A percentile compares a stretch with the other conserved stretches of the same genome.
phyloP scores from a whole-genome alignment of 2,329 filamentous ascomycete genomes.

The Helminthosporium solani region DNA sequence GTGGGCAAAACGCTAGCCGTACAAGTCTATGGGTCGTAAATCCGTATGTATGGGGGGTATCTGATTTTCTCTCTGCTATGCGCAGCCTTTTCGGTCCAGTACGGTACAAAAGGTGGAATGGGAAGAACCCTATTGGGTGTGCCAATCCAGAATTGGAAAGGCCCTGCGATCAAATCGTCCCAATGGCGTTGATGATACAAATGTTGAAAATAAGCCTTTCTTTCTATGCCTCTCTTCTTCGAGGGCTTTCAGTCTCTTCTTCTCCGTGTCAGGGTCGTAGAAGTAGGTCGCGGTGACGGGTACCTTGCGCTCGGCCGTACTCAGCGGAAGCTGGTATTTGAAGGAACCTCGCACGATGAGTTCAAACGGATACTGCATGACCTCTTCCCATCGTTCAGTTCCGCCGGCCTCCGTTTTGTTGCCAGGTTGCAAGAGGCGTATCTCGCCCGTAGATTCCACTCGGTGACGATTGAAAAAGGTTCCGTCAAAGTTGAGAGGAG shows the following conservation, averaged over 20 bases:
- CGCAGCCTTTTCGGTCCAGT: constrained; percentile 15
- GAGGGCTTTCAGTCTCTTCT: constrained; percentile 29
- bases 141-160: constrained; percentile 10
- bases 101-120: constrained; percentile 17
- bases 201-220: constrained; percentile 11
- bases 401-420: constrained; percentile 84
- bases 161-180: constrained; percentile 35
- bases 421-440: constrained; percentile 78
- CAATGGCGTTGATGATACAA: constrained; percentile 26
- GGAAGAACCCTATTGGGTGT: constrained; percentile 14
- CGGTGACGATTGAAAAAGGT: constrained; percentile 77
- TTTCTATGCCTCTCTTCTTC: constrained; percentile 8
- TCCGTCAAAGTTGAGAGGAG: constrained; percentile 82
- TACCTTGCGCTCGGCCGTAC: constrained; percentile 55
- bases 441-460: constrained; percentile 75
- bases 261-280: constrained; percentile 40
- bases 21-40: constrained; percentile 41
- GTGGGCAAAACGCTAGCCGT: constrained; percentile 1
- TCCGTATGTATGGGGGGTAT: constrained; percentile 41
- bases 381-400: constrained; percentile 82
- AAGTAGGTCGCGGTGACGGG: constrained; percentile 45
- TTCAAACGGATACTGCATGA: constrained; percentile 89
- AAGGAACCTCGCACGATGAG: constrained; percentile 88
- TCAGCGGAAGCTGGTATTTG: constrained; percentile 71
- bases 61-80: constrained; percentile 25